Evolutionary conservation across 2,329 filamentous ascomycete genomes (phyloP), one percentile per base, ranked within the genome.

Genomic region (Monilinia vaccinii-corymbosi): DNA sequence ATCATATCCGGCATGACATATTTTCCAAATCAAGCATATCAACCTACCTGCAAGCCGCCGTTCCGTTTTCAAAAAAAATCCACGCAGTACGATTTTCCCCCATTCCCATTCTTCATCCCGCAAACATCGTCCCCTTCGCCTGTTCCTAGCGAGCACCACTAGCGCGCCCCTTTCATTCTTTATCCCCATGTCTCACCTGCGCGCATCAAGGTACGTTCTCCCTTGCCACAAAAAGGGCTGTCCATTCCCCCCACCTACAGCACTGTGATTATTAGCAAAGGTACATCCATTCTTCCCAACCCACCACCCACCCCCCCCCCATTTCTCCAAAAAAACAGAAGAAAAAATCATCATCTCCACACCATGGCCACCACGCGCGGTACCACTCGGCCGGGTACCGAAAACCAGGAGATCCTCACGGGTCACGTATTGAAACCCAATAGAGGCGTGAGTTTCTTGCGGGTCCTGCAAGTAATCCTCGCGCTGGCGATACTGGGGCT

Each of bases 401-500:
- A 60, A 31, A 42, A 52, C 11, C 56, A 21, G 5, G 40, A 55
- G 5, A 21, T 55, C 6, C 40, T 5, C 1, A 44, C 32, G 0
- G 42, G 42, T 13, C 57, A 55, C 10, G 57, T 55, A 1, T 21
- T 60, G 11, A 47, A 13, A 42, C 49, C 57, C 1, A 36, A 16
- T 25, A 31, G n/a, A 28, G 18, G 16, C 0, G 21, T 47, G 8
- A 38, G 31, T 18, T 8, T 21, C 3, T 10, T 60, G 1, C 31
- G 45, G 13, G 18, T 57, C 2, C 31, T 60, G 2, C 52, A 60
- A 28, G 21, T 60, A 4, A 28, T 57, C 6, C 14, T 57, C 32
- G 58, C 58, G 2, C 14, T 60, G 11, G 38, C 52, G 11, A 57
- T 60, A 5, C 23, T 60, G 4, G 58, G 58, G 0, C 32, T 57